A percentile compares a stretch with the other conserved stretches of the same genome.
These are phyloP conservation scores for Seiridium unicorne DNA, from an alignment of 2,329 filamentous ascomycete genomes.

Conservation along the genomic window DNA sequence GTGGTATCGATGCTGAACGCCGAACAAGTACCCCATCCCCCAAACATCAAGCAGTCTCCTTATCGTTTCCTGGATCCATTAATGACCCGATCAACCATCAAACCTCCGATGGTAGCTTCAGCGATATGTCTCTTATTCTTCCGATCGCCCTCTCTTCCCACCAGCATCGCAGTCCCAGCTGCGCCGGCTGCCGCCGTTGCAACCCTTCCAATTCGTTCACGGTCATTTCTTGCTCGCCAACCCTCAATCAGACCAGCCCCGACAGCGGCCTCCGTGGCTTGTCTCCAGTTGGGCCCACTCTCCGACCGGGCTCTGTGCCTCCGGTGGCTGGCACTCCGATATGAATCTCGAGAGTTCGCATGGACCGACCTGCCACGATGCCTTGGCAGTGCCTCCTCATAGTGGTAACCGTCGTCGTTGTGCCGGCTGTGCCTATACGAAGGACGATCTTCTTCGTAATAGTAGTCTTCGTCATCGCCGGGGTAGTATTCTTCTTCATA, in stretches of 20 bases:
- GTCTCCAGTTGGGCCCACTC: slow-evolving; percentile 12
- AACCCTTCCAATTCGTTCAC: slow-evolving; percentile 15
- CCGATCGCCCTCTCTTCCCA: slow-evolving; percentile 11
- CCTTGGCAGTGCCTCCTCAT: background rate
- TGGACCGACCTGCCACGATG: background rate
- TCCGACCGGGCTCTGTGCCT: background rate
- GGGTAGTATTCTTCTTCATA: background rate
- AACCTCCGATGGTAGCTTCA: slow-evolving; percentile 21
- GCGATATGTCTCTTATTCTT: slow-evolving; percentile 18
- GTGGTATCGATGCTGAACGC: background rate
- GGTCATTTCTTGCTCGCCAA: slow-evolving; percentile 18
- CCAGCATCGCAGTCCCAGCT: slow-evolving; percentile 19
- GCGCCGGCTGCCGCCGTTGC: slow-evolving; percentile 25
- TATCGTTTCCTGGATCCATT: slow-evolving; percentile 15
- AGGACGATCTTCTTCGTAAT: background rate
- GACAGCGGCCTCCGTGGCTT: slow-evolving; percentile 21
- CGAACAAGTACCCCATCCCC: background rate
- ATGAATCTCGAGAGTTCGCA: background rate
- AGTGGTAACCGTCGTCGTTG: background rate
- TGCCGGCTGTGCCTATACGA: background rate
- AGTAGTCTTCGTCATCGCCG: background rate
- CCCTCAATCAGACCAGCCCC: slow-evolving; percentile 21
- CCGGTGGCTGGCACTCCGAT: background rate
- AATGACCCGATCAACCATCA: slow-evolving; percentile 22
- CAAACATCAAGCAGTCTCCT: background rate